Conservation (phyloP, 2,329 filamentous ascomycete species). For the Xylaria sp. region DNA sequence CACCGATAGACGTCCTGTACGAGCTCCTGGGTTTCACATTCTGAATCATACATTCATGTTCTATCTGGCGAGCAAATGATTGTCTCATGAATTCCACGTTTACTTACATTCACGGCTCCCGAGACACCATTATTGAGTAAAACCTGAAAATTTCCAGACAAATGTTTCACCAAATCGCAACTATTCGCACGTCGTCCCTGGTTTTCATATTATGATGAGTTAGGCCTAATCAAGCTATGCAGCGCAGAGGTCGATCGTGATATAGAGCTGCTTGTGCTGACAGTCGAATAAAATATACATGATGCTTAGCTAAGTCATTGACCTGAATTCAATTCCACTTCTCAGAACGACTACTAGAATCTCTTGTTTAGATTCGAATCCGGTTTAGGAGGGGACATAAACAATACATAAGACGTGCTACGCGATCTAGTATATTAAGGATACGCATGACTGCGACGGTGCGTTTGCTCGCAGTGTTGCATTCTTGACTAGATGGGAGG, state of each 20-base stretch:
- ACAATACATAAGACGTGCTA: not conserved
- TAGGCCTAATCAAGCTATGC: not conserved
- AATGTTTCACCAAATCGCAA: not conserved
- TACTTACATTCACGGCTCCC: not conserved
- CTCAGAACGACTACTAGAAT: too few species aligned
- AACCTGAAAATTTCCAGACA: not conserved
- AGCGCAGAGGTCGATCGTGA: slow-evolving; percentile 11
- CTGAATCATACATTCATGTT: not conserved
- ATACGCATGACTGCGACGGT: not conserved
- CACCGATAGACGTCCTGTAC: too few species aligned
- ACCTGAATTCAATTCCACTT: not conserved
- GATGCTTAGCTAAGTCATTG: not conserved
- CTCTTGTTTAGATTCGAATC: too few species aligned
- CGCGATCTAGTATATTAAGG: not conserved
- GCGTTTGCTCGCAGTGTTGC: not conserved
- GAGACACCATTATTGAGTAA: not conserved
- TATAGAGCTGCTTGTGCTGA: slow-evolving; percentile 2
- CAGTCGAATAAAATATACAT: not conserved
- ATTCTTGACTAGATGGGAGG: not conserved
- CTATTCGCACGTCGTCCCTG: not conserved
- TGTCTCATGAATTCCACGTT: slow-evolving; percentile 21
- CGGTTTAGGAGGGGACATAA: not conserved
- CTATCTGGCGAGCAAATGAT: slow-evolving; percentile 1
- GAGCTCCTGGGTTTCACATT: not conserved
- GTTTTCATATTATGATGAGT: not conserved